Evolutionary conservation across 345 rosid genomes (phyloP), one percentile per base, ranked within the genome.

Genomic region (Camelina neglecta): DNA sequence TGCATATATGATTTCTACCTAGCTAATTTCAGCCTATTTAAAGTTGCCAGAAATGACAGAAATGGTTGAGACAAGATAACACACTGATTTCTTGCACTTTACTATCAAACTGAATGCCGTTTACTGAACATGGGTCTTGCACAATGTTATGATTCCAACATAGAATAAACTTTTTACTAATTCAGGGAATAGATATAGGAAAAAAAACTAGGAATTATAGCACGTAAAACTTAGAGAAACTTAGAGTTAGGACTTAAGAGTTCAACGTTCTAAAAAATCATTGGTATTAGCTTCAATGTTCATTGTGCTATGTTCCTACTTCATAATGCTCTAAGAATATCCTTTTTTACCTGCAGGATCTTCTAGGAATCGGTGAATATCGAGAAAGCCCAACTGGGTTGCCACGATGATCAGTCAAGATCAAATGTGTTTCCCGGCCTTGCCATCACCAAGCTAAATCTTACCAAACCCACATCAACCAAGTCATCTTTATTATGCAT

Each of bases 291-390:
- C 33, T 62, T 53, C 69, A 39, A 0, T 56, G 55, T 51, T 54
- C 35, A 62, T 8, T 69, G 31, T 54, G 51, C 13, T 63, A 45
- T 57, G 72, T 15, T 71, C 21, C 38, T 35, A 35, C 38, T 54
- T 69, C 50, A 5, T 23, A 18, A n/a, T 26, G 72, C 12, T 48
- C 48, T 59, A 41, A 29, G 53, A 20, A 49, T 38, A 72, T 55
- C 3, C 21, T 16, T 33, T 4, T 13, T 45, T 2, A 6, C 31
- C 69, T 39, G 81, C 86, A 90, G 94, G 96, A 89, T 84, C 84
- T 90, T 75, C 84, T 90, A 15, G 96, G 96, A 69, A 85, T 86
- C 10, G 96, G 98, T 73, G 93, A 87, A 75, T 91, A 85, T 79
- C 86, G 87, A 55, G 82, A 87, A 56, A 83, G 85, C 63, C 81